Percentiles rank a stretch among this genome's conserved stretches.
phyloP scores from a whole-genome alignment of 2,329 filamentous ascomycete genomes.

The Camillea tinctor region DNA sequence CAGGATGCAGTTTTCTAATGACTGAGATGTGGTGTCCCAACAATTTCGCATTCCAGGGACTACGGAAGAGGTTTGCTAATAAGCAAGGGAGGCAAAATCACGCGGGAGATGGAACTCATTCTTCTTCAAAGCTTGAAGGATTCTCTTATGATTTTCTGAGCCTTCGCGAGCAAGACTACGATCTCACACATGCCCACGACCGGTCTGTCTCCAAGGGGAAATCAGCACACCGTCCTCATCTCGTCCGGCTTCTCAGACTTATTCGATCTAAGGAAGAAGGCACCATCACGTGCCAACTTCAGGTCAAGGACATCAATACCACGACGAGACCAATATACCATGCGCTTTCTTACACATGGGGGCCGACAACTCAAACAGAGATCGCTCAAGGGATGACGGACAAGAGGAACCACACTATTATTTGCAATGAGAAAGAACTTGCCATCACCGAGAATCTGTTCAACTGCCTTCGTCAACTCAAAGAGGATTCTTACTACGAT shows the following conservation, averaged over 20 bases:
- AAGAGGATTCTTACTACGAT: constrained; percentile 6
- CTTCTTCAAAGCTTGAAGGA: neutral
- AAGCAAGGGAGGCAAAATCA: neutral
- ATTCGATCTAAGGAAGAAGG: constrained; percentile 8
- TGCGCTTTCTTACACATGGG: constrained; percentile 24
- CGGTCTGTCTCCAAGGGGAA: neutral
- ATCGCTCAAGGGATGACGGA: constrained; percentile 3
- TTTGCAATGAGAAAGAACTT: constrained; percentile 10
- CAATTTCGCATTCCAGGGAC: constrained; percentile 3
- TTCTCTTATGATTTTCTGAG: constrained; percentile 14
- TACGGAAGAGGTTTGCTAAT: constrained; percentile 4
- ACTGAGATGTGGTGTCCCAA: constrained; percentile 16
- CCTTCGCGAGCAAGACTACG: constrained; percentile 1
- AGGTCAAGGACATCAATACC: constrained; percentile 8
- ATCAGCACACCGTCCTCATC: neutral
- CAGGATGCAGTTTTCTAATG: constrained; percentile 9
- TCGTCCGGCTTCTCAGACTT: constrained; percentile 18
- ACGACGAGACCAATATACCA: constrained; percentile 9
- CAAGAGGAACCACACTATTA: constrained; percentile 6
- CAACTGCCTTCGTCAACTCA: constrained; percentile 18
- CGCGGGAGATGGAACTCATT: neutral
- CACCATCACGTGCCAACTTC: constrained; percentile 11
- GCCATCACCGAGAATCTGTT: constrained; percentile 16
- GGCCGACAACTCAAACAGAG: constrained; percentile 10
- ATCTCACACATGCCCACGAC: neutral